phyloP scores from a whole-genome alignment of 2,329 filamentous ascomycete species.

The Dendrostoma leiphaemia region DNA sequence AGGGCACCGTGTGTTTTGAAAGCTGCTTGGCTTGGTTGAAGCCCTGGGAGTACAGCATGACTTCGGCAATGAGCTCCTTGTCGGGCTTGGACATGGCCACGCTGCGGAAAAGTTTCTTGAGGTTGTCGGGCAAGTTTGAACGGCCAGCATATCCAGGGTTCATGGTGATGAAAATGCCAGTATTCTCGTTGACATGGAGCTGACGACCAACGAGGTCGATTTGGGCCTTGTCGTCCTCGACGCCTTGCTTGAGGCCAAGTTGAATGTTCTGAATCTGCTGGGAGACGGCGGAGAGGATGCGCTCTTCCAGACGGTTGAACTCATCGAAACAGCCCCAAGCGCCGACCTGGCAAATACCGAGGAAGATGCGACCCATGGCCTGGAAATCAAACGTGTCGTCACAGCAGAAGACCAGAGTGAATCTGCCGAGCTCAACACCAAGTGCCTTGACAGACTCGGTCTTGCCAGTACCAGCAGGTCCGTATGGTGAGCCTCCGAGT shows the following conservation, averaged over 20 bases:
- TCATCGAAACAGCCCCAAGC: conserved; percentile 99
- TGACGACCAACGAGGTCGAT: conserved; percentile 94
- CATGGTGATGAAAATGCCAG: conserved; percentile 99
- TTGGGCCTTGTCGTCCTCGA: conserved; percentile 77
- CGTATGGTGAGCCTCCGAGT: conserved; percentile 94
- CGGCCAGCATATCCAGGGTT: conserved; percentile 98
- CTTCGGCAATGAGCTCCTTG: conserved; percentile 98
- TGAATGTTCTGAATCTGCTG: conserved; percentile 99
- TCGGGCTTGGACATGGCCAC: conserved; percentile 99
- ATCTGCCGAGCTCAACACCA: conserved; percentile 92
- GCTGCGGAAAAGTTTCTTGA: conserved; percentile 99
- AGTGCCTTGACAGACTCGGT: conserved; percentile 98
- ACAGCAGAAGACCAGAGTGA: conserved; percentile 98
- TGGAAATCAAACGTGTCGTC: conserved; percentile 99
- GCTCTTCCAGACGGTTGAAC: conserved; percentile 98
- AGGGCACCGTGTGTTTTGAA: conserved; percentile 94
- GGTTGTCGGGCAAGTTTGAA: conserved; percentile 95
- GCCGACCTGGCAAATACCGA: conserved; percentile 97
- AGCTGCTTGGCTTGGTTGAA: conserved; percentile 95
- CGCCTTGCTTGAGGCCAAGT: conserved; percentile 83
- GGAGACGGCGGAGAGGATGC: conserved; percentile 95
- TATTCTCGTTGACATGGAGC: conserved; percentile 85
- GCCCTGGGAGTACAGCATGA: conserved; percentile 99
- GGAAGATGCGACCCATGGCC: conserved; percentile 98
- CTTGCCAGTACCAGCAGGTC: conserved; percentile 96